A percentile compares a stretch with the other conserved stretches of the same genome.
Conservation (phyloP, 2,329 filamentous ascomycete genomes). For the Epichloe festucae region DNA sequence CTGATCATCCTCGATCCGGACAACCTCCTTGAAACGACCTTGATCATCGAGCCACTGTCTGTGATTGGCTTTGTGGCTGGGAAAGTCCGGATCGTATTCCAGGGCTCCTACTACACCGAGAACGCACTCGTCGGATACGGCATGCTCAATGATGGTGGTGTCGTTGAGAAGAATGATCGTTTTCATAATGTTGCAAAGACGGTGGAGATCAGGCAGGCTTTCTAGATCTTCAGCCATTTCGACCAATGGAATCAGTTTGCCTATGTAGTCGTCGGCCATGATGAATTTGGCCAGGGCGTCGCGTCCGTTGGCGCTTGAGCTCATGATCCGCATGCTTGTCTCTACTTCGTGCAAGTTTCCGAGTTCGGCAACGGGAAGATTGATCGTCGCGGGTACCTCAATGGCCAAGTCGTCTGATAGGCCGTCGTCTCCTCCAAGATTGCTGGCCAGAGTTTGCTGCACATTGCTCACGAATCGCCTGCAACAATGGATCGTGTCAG, state of each 20-base stretch:
- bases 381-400: conserved; percentile 57
- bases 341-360: conserved; percentile 76
- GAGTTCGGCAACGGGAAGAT: conserved; percentile 68
- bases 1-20: conserved; percentile 70
- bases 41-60: conserved; percentile 82
- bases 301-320: conserved; percentile 58
- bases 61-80: conserved; percentile 94
- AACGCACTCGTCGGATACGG: conserved; percentile 80
- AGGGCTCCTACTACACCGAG: conserved; percentile 88
- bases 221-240: conserved; percentile 85
- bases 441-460: conserved; percentile 58
- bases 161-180: conserved; percentile 89
- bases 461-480: conserved; percentile 88
- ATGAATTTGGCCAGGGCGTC: conserved; percentile 83
- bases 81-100: conserved; percentile 97
- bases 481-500: conserved; percentile 5
- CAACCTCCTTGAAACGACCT: conserved; percentile 90
- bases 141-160: conserved; percentile 83
- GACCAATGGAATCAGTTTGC: conserved; percentile 74
- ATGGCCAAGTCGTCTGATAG: conserved; percentile 76
- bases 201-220: conserved; percentile 72
- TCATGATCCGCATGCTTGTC: conserved; percentile 67
- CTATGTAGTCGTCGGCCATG: conserved; percentile 73
- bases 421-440: conserved; percentile 51
- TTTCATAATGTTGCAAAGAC: conserved; percentile 97